phyloP scores from a whole-genome alignment of 345 rosid genomes.

The Laguncularia racemosa region DNA sequence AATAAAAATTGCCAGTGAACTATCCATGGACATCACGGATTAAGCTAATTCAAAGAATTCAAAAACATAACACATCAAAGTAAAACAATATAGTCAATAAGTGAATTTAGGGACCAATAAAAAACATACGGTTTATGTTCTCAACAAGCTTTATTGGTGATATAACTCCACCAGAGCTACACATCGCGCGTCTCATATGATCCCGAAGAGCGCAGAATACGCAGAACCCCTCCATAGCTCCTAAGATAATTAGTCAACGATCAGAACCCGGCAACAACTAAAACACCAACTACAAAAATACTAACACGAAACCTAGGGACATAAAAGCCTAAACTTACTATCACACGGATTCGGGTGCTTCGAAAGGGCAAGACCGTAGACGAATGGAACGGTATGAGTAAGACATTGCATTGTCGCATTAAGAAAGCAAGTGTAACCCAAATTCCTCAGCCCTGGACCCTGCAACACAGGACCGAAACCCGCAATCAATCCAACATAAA shows the following conservation, averaged over 20 bases:
- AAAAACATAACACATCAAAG: neutral
- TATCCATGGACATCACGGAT: neutral
- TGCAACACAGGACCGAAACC: constrained; percentile 15
- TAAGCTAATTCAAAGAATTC: neutral
- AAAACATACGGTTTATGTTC: constrained; percentile 65
- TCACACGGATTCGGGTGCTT: constrained; percentile 36
- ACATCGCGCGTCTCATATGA: constrained; percentile 48
- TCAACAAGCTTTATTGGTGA: constrained; percentile 40
- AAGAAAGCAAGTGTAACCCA: constrained; percentile 80
- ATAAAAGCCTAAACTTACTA: constrained; percentile 16
- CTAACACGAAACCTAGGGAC: neutral
- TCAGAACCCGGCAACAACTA: neutral
- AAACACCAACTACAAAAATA: neutral
- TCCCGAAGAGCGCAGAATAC: constrained; percentile 34
- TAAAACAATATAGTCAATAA: neutral
- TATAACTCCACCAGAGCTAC: constrained; percentile 33
- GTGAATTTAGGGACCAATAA: neutral
- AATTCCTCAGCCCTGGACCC: constrained; percentile 82
- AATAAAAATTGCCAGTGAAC: too few relatives aligned
- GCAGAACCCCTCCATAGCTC: constrained; percentile 47
- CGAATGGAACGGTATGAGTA: constrained; percentile 74
- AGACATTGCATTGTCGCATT: constrained; percentile 86
- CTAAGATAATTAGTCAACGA: constrained; percentile 26
- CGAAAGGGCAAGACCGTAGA: constrained; percentile 40
- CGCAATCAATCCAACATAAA: too few relatives aligned